Base-by-base conservation (phyloP, 2,329 filamentous ascomycete species). In the Fusarium sp. region DNA sequence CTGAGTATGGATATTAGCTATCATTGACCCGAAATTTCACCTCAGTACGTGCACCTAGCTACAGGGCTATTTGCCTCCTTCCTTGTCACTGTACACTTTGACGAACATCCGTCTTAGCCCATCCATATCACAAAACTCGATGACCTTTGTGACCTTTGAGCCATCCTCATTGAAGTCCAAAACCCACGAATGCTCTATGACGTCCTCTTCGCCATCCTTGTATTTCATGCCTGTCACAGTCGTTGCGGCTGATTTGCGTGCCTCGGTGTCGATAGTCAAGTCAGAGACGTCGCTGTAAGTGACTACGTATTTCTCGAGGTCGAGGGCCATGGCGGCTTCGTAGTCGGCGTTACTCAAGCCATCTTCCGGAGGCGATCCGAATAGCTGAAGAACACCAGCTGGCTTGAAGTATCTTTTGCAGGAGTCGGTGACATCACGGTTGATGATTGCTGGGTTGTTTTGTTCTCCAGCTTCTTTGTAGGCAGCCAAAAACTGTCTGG, bases 41-140 rank as follows among this genome's bases (percentile, higher is more conserved):
- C 5, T 3, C 22, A n/a, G 8, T 17, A 13, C 7, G 12, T 35
- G 1, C 7, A 18, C 11, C 15, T 44, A n/a, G 17, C 10, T 11
- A 7, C 12, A 17, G 3, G 9, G 7, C 22, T 56, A 17, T 13
- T 17, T 4, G 7, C 13, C 9, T 0, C 6, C 28, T 33, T 31
- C 26, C 7, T 26, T 35, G 3, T 20, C 7, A 3, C 39, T 52
- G 3, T 61, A 61, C 3, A 54, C 52, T 7, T 59, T 70, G 3
- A 17, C 55, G 15, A 72, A 35, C 31, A 72, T 44, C 8, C 41
- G 45, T 7, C 70, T 52, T 1, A 72, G 13, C 11, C 58, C 52
- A n/a, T 69, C 68, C 26, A 55, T 48, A 18, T 74, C 72, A 3
- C 72, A 74, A 38, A 74, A 72, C 36, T 75, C 72, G 8, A 74